Base-by-base conservation (phyloP, 2,329 filamentous ascomycete genomes). In the Exophiala sp. region DNA sequence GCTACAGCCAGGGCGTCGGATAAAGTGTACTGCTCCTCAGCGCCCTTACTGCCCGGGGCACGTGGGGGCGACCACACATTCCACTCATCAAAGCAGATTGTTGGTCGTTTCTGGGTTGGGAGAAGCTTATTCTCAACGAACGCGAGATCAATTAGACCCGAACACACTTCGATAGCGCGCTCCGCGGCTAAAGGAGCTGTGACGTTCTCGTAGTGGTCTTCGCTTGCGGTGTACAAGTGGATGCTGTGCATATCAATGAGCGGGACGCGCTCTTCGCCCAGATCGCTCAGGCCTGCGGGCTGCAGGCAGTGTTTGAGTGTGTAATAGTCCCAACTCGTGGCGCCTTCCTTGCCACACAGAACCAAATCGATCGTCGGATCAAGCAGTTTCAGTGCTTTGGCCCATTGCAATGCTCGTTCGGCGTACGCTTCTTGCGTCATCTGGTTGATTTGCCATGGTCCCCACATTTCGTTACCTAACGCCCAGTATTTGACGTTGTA, bases 401-500 rank as follows among this genome's bases (percentile, higher is more conserved):
- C 58, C 60, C 54, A 68, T 52, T 12, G 61, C 5, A 54, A 38
- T 3, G 80, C 81, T 57, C 78, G 78, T 63, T 81, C 77, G 9
- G 80, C 76, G 61, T 83, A 84, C 59, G 75, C 78, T 64, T 82
- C 79, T 63, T 81, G 80, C 54, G 78, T 82, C 71, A 79, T 77
- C 62, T 83, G 78, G 50, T 76, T 78, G 24, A 83, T 78, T 64
- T 82, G 79, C 62, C 80, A 83, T 3, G 78, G 78, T 2, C 80
- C 80, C 78, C 78, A 83, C 58, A 78, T 78, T 64, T 86, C 83
- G 70, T 94, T 94, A 8, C 89, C 89, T 21, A 94, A 80, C 1
- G 87, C 88, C 89, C 89, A 94, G 76, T 91, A 92, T 72, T 89
- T 90, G 64, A 91, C 74, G 55, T 85, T 85, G 72, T 92, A 92